Evolutionary conservation across 2,329 filamentous ascomycete genomes (phyloP).

Genomic region (Calonectria pteridis): DNA sequence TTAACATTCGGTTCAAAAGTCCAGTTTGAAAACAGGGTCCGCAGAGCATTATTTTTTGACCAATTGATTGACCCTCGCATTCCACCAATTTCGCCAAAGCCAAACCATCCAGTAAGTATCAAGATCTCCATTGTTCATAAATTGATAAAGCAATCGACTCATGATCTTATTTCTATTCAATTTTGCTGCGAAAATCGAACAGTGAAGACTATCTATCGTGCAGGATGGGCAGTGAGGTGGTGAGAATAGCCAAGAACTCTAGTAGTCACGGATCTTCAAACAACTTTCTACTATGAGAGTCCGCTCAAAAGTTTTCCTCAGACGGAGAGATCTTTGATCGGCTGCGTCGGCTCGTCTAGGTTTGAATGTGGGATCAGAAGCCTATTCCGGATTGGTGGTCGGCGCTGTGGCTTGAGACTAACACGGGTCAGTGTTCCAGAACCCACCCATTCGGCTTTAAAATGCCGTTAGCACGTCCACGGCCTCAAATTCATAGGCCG

Average conservation of each 20-base stretch:
- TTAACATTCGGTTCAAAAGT: too few species aligned
- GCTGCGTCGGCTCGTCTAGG: neutral
- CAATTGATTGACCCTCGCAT: neutral
- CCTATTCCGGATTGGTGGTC: neutral
- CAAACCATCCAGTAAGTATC: neutral
- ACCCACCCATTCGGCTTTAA: neutral
- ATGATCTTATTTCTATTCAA: neutral
- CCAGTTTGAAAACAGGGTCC: neutral
- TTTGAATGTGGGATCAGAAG: neutral
- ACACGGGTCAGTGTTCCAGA: neutral
- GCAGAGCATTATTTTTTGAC: neutral
- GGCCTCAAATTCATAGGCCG: neutral
- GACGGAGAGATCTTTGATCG: neutral
- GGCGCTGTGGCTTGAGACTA: neutral
- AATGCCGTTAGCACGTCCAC: neutral
- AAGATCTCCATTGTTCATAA: neutral
- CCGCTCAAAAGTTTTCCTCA: neutral
- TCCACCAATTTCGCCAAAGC: neutral
- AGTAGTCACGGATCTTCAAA: neutral
- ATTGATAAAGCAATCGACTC: neutral
- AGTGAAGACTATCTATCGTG: neutral
- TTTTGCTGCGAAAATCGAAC: neutral
- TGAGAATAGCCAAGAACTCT: neutral
- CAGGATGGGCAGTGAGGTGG: neutral
- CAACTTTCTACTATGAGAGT: neutral